These are phyloP conservation scores for Blastobotrys niveus DNA, from an alignment of 1,139 yeast species.

Conservation along the genomic window DNA sequence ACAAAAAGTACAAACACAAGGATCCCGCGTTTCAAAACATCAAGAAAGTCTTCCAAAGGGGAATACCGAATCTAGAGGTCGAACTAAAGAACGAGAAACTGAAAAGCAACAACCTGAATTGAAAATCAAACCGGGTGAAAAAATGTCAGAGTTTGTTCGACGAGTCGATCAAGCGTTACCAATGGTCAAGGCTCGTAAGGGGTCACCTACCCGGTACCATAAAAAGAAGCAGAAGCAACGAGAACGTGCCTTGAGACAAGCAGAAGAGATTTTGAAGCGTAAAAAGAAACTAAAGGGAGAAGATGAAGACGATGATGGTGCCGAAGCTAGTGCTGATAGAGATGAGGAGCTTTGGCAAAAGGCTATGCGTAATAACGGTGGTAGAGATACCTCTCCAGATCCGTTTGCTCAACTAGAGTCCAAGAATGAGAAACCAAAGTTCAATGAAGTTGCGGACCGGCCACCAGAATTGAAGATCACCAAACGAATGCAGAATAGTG, in stretches of 20 bases:
- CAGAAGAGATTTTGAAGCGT: constrained; percentile 15
- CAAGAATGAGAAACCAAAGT: constrained; percentile 32
- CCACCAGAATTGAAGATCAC: constrained; percentile 38
- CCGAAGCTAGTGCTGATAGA: constrained; percentile 18
- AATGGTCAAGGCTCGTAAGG: constrained; percentile 32
- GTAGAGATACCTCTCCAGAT: constrained; percentile 37
- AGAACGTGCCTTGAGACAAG: constrained; percentile 24
- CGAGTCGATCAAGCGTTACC: constrained; percentile 40
- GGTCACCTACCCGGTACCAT: constrained; percentile 28
- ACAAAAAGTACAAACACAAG: constrained; percentile 24
- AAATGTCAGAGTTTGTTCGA: constrained; percentile 34
- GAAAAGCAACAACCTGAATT: constrained; percentile 10
- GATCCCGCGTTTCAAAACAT: constrained; percentile 21
- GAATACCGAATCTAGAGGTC: constrained; percentile 2
- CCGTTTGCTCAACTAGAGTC: constrained; percentile 37
- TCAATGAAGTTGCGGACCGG: constrained; percentile 39
- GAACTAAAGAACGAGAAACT: not conserved
- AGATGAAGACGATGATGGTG: constrained; percentile 22
- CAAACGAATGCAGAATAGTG: constrained; percentile 30
- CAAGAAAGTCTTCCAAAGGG: not conserved
- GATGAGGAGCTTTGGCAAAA: constrained; percentile 14
- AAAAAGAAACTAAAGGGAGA: constrained; percentile 1
- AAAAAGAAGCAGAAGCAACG: constrained; percentile 26
- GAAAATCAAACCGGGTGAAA: constrained; percentile 33
- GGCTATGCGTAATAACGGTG: constrained; percentile 24